A percentile compares a stretch with the other conserved stretches of the same genome.
Conservation (phyloP, 345 rosid species). For the Clarkia xantiana region DNA sequence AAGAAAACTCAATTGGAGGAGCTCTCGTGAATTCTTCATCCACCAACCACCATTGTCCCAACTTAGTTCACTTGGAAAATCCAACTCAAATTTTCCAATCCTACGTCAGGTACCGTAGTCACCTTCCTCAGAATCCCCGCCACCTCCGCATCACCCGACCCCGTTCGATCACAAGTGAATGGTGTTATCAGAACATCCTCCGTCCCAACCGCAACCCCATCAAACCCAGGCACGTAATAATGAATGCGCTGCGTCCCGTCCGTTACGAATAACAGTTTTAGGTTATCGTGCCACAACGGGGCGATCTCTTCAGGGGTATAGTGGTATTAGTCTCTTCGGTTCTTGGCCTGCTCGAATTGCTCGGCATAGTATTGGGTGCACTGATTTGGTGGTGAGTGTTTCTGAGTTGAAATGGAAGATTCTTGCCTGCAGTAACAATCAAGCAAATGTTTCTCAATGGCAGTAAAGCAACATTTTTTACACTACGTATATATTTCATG, state of each 20-base stretch:
- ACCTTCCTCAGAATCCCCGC: constrained; percentile 82
- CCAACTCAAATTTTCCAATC: too few species aligned
- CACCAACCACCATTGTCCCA: too few species aligned
- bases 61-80: too few species aligned
- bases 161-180: constrained; percentile 83
- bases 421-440: constrained; percentile 46
- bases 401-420: constrained; percentile 75
- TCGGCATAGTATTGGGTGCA: constrained; percentile 60
- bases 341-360: constrained; percentile 48
- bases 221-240: constrained; percentile 58
- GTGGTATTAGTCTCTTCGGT: constrained; percentile 55
- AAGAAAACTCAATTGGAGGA: too few species aligned
- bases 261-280: constrained; percentile 67
- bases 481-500: too few species aligned
- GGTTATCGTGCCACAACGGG: constrained; percentile 69
- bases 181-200: constrained; percentile 89
- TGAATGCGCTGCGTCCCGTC: constrained; percentile 82
- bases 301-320: constrained; percentile 64
- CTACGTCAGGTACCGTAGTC: constrained; percentile 39
- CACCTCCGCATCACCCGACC: constrained; percentile 92
- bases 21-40: too few species aligned
- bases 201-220: constrained; percentile 68
- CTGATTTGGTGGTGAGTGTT: constrained; percentile 43
- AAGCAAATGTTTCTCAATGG: neutral
- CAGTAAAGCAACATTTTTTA: too few species aligned